A percentile compares a stretch with the other conserved stretches of the same genome.
These are phyloP conservation scores for Mucuna pruriens DNA, from an alignment of 306 rosid genomes.

Conservation along the genomic window DNA sequence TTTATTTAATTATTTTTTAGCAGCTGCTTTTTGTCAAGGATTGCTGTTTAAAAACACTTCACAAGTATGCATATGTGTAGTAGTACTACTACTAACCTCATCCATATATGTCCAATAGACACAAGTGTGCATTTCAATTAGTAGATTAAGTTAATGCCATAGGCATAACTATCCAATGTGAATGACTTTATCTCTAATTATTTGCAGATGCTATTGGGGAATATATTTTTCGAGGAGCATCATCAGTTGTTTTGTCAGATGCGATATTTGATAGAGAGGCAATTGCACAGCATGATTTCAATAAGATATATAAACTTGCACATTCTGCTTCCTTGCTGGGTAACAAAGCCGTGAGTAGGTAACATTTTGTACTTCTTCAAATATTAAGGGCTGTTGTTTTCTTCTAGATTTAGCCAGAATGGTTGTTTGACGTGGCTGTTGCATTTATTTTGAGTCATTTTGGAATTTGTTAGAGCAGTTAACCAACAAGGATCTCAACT, in stretches of 20 bases:
- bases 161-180: neutral
- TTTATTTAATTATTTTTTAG: neutral
- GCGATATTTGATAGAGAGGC: slow-evolving; percentile 85
- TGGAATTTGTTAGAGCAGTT: neutral
- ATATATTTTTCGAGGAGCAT: slow-evolving; percentile 72
- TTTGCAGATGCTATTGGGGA: slow-evolving; percentile 66
- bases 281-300: slow-evolving; percentile 51
- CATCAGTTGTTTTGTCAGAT: slow-evolving; percentile 85
- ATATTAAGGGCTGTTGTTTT: slow-evolving; percentile 1
- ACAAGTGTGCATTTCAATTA: neutral
- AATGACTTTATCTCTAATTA: slow-evolving; percentile 21
- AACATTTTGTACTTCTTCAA: slow-evolving; percentile 15
- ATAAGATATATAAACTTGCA: slow-evolving; percentile 70
- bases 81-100: neutral
- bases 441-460: neutral
- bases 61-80: neutral
- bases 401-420: neutral
- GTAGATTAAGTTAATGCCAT: neutral
- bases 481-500: neutral
- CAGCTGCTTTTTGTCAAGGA: neutral
- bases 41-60: neutral
- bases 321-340: slow-evolving; percentile 62
- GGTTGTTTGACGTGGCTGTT: neutral
- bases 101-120: neutral
- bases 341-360: slow-evolving; percentile 62